Base-by-base conservation (phyloP, 805 yeast species). In the Yamadazyma nakazawae region DNA sequence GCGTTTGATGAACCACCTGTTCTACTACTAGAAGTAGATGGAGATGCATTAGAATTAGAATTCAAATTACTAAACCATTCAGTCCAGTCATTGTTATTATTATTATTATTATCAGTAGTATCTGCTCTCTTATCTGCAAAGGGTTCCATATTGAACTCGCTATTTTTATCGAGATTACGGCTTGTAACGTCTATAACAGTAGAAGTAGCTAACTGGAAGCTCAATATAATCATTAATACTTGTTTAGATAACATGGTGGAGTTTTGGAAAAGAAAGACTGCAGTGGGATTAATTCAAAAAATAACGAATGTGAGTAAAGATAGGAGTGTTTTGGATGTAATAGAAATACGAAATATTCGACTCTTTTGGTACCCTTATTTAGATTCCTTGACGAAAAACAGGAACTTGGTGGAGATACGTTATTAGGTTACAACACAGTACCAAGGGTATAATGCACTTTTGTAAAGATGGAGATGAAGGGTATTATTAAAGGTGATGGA, bases 241-340 rank as follows among this genome's bases (percentile, higher is more conserved):
- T 26, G 37, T 14, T 42, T 37, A 21, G 36, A 34, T 19, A 46
- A 24, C 40, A 45, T 47, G 35, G 32, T 38, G 26, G 25, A 40
- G 30, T 19, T 24, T 26, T 25, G 17, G 21, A 18, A 43, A 49
- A 46, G 52, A 49, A 49, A 43, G 52, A 49, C 52, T 44, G 34
- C 19, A 43, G 49, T 45, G 37, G 40, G 47, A 21, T 17, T 9
- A 26, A 34, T 14, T 14, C 19, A 14, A 21, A 16, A 13, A 16
- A 18, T n/a, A 42, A 43, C 42, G 42, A 43, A 43, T 28, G 42
- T 28, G 19, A 19, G 16, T 34, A 28, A 28, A 28, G 32, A 12
- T 28, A 13, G 12, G 11, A 3, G 11, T 3, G 32, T 9, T 28
- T 13, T 28, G 12, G 12, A 28, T 5, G 4, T 28, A 3, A 21